Base-by-base conservation (phyloP, 1,139 yeast species). In the Geotrichum fermentans region DNA sequence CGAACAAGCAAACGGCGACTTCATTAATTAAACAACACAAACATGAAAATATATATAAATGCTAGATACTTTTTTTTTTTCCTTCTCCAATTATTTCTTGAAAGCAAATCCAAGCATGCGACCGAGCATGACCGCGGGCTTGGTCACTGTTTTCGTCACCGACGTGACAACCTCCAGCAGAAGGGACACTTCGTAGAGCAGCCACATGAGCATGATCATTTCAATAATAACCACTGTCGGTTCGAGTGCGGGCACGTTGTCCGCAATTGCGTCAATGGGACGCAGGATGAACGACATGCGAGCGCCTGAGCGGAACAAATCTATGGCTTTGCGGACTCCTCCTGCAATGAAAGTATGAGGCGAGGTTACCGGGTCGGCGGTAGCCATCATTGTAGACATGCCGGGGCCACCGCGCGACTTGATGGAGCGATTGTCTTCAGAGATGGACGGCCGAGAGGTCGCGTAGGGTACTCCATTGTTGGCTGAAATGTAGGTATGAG, bases 41-140 rank as follows among this genome's bases (percentile, higher is more conserved):
- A 11, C n/a, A 42, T 22, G 28, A 33, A n/a, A 24, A 40, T 30
- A 22, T 32, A 21, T 13, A 26, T 4, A 40, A 28, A 37, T 5
- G 17, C 30, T 6, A 13, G 14, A 20, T 36, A 28, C 26, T 20
- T 18, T 6, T 24, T 24, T 24, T 6, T 10, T 24, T 24, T n/a
- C n/a, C n/a, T 17, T 14, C 20, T 17, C 18, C 13, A 20, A 18
- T 26, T 30, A 30, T 17, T 34, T 18, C 35, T 38, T 45, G 18
- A 39, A 45, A 18, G 40, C 43, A 32, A 45, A 40, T 13, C 43
- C 48, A 20, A 45, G 29, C 29, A 60, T 33, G 20, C 62, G 58
- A 30, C 62, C 61, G 20, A 63, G 46, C 20, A 64, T 39, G 29
- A 64, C 61, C 16, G 62, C 61, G n/a, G 68, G 68, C 59, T 61